phyloP scores from a whole-genome alignment of 2,329 filamentous ascomycete genomes.

The Monilinia aucupariae region DNA sequence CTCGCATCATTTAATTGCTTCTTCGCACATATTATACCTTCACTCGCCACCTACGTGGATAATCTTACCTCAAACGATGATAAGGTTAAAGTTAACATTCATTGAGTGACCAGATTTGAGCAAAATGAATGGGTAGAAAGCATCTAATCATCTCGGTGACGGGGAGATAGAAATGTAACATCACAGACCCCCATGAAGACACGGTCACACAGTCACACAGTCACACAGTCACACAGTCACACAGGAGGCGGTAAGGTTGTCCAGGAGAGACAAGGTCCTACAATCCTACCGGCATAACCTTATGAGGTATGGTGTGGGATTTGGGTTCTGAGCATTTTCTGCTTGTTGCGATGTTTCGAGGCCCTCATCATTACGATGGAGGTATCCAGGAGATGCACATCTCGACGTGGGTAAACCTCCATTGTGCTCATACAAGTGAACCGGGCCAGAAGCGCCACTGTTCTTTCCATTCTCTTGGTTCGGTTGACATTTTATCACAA shows the following conservation, averaged over 20 bases:
- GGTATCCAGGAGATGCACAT: not conserved
- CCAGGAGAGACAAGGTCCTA: not conserved
- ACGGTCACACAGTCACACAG: no score
- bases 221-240: no score
- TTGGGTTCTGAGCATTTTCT: not conserved
- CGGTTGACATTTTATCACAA: not conserved
- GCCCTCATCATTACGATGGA: not conserved
- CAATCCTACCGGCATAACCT: not conserved
- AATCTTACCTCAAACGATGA: not conserved
- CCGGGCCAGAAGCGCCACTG: no score
- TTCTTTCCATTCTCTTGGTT: not conserved
- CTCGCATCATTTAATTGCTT: no score
- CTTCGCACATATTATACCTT: not conserved
- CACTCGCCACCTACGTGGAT: not conserved
- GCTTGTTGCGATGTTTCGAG: not conserved
- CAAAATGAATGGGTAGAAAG: not conserved
- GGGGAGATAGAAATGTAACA: not conserved
- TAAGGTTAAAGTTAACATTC: not conserved
- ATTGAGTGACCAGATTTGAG: not conserved
- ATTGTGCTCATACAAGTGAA: no score
- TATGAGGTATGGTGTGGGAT: not conserved
- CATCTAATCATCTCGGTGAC: not conserved
- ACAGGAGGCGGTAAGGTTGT: no score
- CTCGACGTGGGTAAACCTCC: not conserved
- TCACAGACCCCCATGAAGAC: not conserved